Conservation (phyloP, 192 early-diverging fungal species). For the Backusella tuberculispora region DNA sequence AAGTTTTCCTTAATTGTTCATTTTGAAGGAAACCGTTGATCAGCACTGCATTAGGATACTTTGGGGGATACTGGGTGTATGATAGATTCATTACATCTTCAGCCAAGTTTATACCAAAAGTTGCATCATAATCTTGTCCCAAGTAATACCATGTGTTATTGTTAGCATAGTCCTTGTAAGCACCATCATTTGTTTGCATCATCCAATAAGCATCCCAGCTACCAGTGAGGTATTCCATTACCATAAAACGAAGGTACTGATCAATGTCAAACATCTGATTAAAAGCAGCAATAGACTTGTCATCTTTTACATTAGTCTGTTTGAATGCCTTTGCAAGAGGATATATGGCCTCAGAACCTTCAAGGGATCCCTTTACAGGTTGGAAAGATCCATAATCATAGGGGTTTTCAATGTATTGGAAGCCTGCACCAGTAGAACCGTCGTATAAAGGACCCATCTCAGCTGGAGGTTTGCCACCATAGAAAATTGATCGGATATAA, state of each 20-base stretch:
- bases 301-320: conserved; percentile 35
- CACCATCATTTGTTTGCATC: conserved; percentile 48
- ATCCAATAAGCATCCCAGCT: conserved; percentile 57
- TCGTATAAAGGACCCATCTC: conserved; percentile 49
- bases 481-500: conserved; percentile 45
- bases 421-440: conserved; percentile 49
- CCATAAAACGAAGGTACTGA: conserved; percentile 50
- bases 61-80: conserved; percentile 41
- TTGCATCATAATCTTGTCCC: conserved; percentile 54
- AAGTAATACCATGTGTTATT: conserved; percentile 47
- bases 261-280: conserved; percentile 42
- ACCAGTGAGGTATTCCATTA: conserved; percentile 53
- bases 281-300: conserved; percentile 36
- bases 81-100: conserved; percentile 28
- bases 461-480: conserved; percentile 39
- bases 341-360: conserved; percentile 24
- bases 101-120: conserved; percentile 49
- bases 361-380: conserved; percentile 29
- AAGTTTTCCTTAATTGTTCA: conserved; percentile 35
- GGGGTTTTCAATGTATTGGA: conserved; percentile 29
- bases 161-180: conserved; percentile 41
- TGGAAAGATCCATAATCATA: conserved; percentile 33
- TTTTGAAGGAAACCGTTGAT: conserved; percentile 55
- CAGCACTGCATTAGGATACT: conserved; percentile 39
- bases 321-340: conserved; percentile 35